Percentiles rank a stretch among this genome's conserved stretches.
Evolutionary conservation across 441 rosid genomes (phyloP).

Genomic region (Geranium incanum): DNA sequence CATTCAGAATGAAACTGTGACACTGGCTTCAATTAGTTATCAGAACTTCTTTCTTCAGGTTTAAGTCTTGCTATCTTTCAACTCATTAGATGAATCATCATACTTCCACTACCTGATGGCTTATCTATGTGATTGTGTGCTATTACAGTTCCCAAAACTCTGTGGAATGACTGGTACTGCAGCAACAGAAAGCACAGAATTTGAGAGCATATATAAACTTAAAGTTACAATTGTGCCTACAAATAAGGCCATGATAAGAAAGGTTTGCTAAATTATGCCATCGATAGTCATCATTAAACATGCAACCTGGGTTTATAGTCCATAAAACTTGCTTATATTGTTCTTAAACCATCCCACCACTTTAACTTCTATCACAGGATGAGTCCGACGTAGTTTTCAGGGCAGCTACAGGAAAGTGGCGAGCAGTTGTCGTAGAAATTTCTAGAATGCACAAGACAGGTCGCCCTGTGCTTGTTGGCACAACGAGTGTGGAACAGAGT

Average conservation of each 20-base stretch:
- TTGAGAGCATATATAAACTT: slow-evolving; percentile 95
- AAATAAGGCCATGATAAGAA: slow-evolving; percentile 92
- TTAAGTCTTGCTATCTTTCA: slow-evolving; percentile 24
- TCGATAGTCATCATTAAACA: slow-evolving; percentile 8
- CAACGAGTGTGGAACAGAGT: slow-evolving; percentile 97
- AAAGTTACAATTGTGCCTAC: slow-evolving; percentile 94
- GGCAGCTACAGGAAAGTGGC: slow-evolving; percentile 86
- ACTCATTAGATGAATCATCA: slow-evolving; percentile 12
- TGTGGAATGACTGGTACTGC: slow-evolving; percentile 99
- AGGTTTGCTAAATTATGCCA: slow-evolving; percentile 42
- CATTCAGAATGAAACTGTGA: slow-evolving; percentile 90
- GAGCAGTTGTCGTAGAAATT: slow-evolving; percentile 89
- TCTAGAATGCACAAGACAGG: slow-evolving; percentile 93
- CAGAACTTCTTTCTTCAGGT: slow-evolving; percentile 99
- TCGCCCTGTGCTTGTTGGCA: slow-evolving; percentile 90
- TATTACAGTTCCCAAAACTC: slow-evolving; percentile 77
- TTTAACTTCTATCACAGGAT: slow-evolving; percentile 50
- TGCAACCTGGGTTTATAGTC: slow-evolving; percentile 13
- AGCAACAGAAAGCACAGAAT: slow-evolving; percentile 88
- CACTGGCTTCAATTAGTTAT: slow-evolving; percentile 91
- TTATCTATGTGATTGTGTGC: slow-evolving; percentile 3
- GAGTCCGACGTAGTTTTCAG: slow-evolving; percentile 96
- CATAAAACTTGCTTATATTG: slow-evolving; percentile 13
- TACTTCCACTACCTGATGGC: background rate
- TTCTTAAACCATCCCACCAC: slow-evolving; percentile 15